A percentile compares a stretch with the other conserved stretches of the same genome.
phyloP scores from a whole-genome alignment of 805 yeast species.

The Zygotorulaspora chibaensis region DNA sequence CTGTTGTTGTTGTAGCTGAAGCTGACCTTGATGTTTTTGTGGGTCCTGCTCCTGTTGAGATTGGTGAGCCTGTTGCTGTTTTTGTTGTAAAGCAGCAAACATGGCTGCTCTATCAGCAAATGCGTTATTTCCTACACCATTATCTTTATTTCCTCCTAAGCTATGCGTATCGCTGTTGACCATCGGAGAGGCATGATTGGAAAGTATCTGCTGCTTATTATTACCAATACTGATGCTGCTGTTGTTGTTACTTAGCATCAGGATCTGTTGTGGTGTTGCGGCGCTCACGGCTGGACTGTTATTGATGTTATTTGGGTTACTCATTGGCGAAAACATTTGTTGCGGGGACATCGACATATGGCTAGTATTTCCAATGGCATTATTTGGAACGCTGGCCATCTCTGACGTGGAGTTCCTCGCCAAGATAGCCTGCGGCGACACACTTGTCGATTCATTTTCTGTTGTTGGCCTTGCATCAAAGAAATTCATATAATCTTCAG shows the following conservation, averaged over 20 bases:
- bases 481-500: conserved; percentile 36
- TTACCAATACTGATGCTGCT: conserved; percentile 18
- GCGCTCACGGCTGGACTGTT: conserved; percentile 15
- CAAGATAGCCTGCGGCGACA: conserved; percentile 35
- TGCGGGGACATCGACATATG: conserved; percentile 24
- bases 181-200: conserved; percentile 16
- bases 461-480: conserved; percentile 44
- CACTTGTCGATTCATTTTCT: conserved; percentile 10
- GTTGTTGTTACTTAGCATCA: conserved; percentile 22
- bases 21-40: conserved; percentile 38
- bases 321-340: conserved; percentile 24
- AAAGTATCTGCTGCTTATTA: conserved; percentile 25
- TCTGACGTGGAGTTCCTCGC: conserved; percentile 25
- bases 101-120: conserved; percentile 40
- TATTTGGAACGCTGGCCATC: conserved; percentile 2
- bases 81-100: conserved; percentile 39
- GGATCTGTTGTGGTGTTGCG: conserved; percentile 28
- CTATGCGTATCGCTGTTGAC: conserved; percentile 1
- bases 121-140: conserved; percentile 2
- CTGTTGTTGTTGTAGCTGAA: conserved; percentile 25
- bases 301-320: conserved; percentile 10
- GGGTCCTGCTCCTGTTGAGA: conserved; percentile 35
- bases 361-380: conserved; percentile 19
- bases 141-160: conserved; percentile 4
- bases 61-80: conserved; percentile 28